phyloP scores from a whole-genome alignment of 2,329 filamentous ascomycete genomes.

The Aspergillus cejpii region DNA sequence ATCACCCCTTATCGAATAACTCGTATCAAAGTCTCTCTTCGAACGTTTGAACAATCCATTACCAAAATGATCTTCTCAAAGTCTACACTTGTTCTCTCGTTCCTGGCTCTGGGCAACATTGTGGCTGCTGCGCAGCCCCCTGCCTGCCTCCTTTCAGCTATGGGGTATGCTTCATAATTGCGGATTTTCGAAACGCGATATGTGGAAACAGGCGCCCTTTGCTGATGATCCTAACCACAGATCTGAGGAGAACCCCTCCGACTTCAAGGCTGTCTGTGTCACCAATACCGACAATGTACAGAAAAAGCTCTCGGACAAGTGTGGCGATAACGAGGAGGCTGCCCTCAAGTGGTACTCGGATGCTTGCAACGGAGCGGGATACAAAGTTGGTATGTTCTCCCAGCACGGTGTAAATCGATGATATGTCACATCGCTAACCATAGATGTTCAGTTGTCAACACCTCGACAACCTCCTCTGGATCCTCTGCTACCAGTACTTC shows the following conservation, averaged over 20 bases:
- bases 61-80: constrained; percentile 43
- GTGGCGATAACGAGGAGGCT: constrained; percentile 27
- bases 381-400: constrained; percentile 34
- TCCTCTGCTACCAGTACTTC: constrained; percentile 23
- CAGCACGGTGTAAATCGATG: background rate
- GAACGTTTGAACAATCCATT: constrained; percentile 4
- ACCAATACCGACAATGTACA: constrained; percentile 31
- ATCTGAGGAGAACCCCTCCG: constrained; percentile 31
- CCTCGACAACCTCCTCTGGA: constrained; percentile 14
- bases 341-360: constrained; percentile 37
- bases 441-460: constrained; percentile 7
- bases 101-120: constrained; percentile 42
- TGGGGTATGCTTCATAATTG: constrained; percentile 39
- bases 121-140: constrained; percentile 42
- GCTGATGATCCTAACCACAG: constrained; percentile 24
- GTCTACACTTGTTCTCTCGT: constrained; percentile 38
- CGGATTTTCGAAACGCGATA: background rate
- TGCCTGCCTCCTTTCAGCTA: constrained; percentile 46
- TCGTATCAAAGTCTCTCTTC: constrained; percentile 3
- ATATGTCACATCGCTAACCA: constrained; percentile 3
- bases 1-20: constrained; percentile 9
- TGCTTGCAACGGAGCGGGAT: constrained; percentile 36
- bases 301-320: constrained; percentile 32
- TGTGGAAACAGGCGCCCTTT: constrained; percentile 1
- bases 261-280: constrained; percentile 38